Base-by-base conservation (phyloP, 495 filamentous ascomycete genomes). In the Letharia lupina region DNA sequence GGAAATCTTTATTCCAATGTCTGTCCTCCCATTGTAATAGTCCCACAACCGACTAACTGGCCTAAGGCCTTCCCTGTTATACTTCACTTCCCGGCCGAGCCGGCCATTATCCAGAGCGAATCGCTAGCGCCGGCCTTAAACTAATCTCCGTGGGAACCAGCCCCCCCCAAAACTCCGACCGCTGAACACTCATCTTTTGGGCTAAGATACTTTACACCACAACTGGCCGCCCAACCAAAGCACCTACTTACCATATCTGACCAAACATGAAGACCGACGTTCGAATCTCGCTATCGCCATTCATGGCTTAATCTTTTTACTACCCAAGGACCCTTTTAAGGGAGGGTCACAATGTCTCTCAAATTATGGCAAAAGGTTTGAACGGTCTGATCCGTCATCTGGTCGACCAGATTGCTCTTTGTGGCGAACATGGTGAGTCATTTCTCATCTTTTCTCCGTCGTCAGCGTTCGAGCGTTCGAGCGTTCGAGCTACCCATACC, bases 351-450 rank as follows among this genome's bases (percentile, higher is more conserved):
- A 11, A 63, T 68, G 66, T 64, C 15, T 20, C 31, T 8, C 3
- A 45, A n/a, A 28, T n/a, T 16, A 92, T 93, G 90, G 83, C 79
- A 63, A 79, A 75, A 61, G 83, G 83, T 66, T 76, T 90, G 63
- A 87, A 91, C 74, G 84, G 84, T 65, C 76, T 94, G 74, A 85
- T 92, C 59, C 82, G 88, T 68, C 86, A 84, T 71, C 75, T 93
- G 59, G 76, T 93, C 57, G 81, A 82, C 28, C 87, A 89, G 78
- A 87, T 93, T 72, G 88, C 89, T 45, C 78, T 87, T 52, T 78
- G 77, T 62, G 89, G 90, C 41, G 82, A 83, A 66, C 79, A 83
- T 78, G 90, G 90, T 93, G 75, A 77, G 89, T 83, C 61, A 16
- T 66, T 54, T 67, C 35, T 4, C 18, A 28, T 28, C 0, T 50